phyloP scores from a whole-genome alignment of 441 rosid genomes.

The Capsella rubella region DNA sequence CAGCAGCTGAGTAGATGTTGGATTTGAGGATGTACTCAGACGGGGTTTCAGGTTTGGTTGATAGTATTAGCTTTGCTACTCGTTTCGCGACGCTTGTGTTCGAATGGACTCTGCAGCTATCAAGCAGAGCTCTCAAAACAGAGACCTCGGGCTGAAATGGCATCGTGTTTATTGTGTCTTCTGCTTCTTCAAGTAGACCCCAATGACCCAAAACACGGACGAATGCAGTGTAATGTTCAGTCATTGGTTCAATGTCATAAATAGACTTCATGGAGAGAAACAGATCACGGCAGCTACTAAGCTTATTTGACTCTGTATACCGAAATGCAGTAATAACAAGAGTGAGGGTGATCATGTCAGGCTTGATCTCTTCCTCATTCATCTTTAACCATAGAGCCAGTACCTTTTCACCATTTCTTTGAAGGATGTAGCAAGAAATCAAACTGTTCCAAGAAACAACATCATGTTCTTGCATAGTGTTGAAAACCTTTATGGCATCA shows the following conservation, averaged over 20 bases:
- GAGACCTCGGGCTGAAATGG: constrained; percentile 61
- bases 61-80: constrained; percentile 62
- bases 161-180: constrained; percentile 57
- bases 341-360: constrained; percentile 60
- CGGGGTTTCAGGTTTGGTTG: constrained; percentile 63
- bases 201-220: constrained; percentile 78
- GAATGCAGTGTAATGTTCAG: constrained; percentile 75
- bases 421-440: constrained; percentile 70
- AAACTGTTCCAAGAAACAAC: constrained; percentile 81
- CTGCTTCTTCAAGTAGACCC: constrained; percentile 86
- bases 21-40: constrained; percentile 72
- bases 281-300: constrained; percentile 62
- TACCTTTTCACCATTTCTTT: constrained; percentile 73
- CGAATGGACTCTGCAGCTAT: constrained; percentile 71
- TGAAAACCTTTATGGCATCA: constrained; percentile 60
- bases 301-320: constrained; percentile 57
- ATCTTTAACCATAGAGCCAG: constrained; percentile 66
- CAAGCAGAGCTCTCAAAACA: constrained; percentile 78
- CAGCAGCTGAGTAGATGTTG: constrained; percentile 87
- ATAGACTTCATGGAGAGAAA: constrained; percentile 61
- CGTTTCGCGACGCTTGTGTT: constrained; percentile 62
- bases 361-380: constrained; percentile 51
- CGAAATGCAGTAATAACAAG: constrained; percentile 65
- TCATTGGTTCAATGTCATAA: constrained; percentile 59
- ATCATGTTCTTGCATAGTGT: constrained; percentile 58